phyloP scores from a whole-genome alignment of 345 rosid genomes.

The Aquilaria sinensis region DNA sequence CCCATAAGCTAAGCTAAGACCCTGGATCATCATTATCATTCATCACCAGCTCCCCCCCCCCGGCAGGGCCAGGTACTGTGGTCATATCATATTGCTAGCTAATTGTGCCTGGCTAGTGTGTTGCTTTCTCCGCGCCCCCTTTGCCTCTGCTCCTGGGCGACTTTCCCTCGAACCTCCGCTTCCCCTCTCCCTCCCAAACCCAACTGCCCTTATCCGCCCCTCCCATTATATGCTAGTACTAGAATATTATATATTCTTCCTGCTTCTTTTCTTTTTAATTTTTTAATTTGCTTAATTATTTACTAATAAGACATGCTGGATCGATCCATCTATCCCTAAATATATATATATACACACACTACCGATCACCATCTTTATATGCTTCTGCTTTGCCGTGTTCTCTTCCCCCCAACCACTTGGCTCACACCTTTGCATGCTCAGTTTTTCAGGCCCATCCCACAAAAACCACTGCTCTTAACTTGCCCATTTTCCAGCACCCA shows the following conservation, averaged over 20 bases:
- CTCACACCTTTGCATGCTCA: slow-evolving; percentile 34
- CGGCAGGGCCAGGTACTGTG: no score
- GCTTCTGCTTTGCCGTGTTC: slow-evolving; percentile 28
- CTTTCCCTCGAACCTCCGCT: slow-evolving; percentile 27
- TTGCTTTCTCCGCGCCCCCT: slow-evolving; percentile 75
- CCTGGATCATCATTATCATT: no score
- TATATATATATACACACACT: slow-evolving; percentile 4
- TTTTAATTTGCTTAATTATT: neutral
- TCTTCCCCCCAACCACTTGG: slow-evolving; percentile 30
- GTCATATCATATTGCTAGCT: no score
- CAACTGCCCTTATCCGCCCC: slow-evolving; percentile 11
- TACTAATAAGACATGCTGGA: neutral
- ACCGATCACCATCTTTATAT: slow-evolving; percentile 58
- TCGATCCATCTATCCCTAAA: no score
- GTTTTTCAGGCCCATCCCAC: neutral
- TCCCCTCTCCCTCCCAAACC: slow-evolving; percentile 6
- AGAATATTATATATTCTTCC: neutral
- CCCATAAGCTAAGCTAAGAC: no score
- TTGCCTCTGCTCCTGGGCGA: slow-evolving; percentile 78
- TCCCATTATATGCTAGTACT: neutral
- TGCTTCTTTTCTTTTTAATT: slow-evolving; percentile 6
- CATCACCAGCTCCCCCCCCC: no score
- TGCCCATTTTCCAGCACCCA: neutral
- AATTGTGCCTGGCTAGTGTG: neutral
- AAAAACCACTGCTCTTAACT: no score